Evolutionary conservation across 192 early-diverging fungal genomes (phyloP).

Genomic region (Hyaloraphidium curvatum): DNA sequence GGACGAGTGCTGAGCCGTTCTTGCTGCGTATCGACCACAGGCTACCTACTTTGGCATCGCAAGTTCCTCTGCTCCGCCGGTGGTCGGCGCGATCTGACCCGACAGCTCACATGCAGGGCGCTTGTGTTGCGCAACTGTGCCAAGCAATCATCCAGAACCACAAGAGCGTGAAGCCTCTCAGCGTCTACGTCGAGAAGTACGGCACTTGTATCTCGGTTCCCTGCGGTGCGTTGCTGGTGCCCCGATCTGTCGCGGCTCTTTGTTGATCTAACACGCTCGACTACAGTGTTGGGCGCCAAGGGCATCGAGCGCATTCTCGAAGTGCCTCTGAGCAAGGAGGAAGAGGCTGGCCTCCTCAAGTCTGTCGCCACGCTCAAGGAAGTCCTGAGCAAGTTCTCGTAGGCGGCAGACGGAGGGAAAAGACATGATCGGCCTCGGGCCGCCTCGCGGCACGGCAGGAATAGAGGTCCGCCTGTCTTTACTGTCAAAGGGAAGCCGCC

Average conservation of each 20-base stretch:
- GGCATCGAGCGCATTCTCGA: constrained; percentile 57
- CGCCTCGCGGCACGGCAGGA: no score
- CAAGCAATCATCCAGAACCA: constrained; percentile 50
- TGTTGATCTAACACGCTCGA: no score
- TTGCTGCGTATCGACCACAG: no score
- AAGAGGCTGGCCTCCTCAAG: constrained; percentile 27
- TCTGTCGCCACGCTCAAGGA: constrained; percentile 33
- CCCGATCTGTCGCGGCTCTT: no score
- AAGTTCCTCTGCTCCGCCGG: background rate
- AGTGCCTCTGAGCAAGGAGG: constrained; percentile 35
- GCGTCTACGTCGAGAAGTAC: constrained; percentile 38
- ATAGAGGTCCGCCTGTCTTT: no score
- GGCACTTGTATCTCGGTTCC: constrained; percentile 56
- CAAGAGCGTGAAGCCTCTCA: constrained; percentile 44
- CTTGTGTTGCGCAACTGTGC: constrained; percentile 46
- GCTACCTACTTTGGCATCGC: constrained; percentile 69
- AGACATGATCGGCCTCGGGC: no score
- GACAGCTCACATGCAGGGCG: constrained; percentile 9
- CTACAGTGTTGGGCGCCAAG: constrained; percentile 43
- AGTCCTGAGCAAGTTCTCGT: constrained; percentile 26
- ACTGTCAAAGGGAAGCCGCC: no score
- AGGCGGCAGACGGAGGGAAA: background rate
- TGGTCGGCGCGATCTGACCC: background rate
- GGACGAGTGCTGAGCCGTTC: no score
- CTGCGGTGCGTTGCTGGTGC: no score